Base-by-base conservation (phyloP, 176 grass and related monocot genomes). In the Phoenix roebelenii region DNA sequence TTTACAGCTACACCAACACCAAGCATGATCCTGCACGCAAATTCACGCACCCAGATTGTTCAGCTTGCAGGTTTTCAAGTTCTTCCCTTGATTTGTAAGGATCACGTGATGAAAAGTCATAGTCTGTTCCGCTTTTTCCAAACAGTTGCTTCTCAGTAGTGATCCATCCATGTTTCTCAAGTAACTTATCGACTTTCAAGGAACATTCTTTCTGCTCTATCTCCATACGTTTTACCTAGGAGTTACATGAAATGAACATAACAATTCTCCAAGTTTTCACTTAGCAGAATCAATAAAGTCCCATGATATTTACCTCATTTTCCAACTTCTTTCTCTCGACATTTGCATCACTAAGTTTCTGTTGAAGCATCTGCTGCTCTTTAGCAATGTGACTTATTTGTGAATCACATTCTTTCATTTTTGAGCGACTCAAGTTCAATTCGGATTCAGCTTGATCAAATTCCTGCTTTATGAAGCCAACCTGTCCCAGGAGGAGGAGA, bases 131-230 rank as follows among this genome's bases (percentile, higher is more conserved):
- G 67, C 63, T 78, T 72, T 80, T 98, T 35, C 93, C 93, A 59
- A 98, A 98, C 65, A 98, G 67, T 53, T 98, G 87, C 78, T 92
- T 98, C 72, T 98, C 93, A 29, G 93, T 72, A 61, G 69, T 69
- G 76, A 98, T 92, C 93, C 93, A 98, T 57, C 75, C 82, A 70
- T 92, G 85, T 66, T 98, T 92, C 49, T 88, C 79, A 54, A 92
- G 25, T 72, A 98, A 68, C 59, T 79, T 92, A 49, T 92, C 84
- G 26, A 98, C 93, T 68, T 76, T 98, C 9, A 65, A 85, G 55
- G 87, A 92, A 69, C 84, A 98, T 50, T 98, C 93, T 64, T 85
- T 92, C 77, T 98, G 93, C 67, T 98, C 93, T 70, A 85, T 59
- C 73, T 92, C 93, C 93, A 92, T 92, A 59, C 87, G 87, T 60